Evolutionary conservation across 768 basidiomycete genomes (phyloP), one percentile per base, ranked within the genome.

Genomic region (Thelephora aurantiotincta): DNA sequence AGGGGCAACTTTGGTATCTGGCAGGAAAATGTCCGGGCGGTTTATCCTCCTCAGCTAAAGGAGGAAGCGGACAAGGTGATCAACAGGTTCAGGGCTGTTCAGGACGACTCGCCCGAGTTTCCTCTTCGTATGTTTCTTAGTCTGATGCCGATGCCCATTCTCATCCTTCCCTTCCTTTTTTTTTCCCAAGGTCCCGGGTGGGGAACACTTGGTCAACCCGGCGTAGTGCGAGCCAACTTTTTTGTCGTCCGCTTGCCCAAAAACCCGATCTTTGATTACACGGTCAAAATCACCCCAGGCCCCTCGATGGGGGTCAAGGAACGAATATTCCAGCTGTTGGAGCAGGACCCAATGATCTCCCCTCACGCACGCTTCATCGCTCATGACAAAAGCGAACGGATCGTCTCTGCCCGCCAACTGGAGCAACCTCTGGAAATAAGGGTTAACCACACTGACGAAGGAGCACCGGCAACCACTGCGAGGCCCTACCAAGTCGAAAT

Each of bases 201-300:
- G 51, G 78, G 79, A 7, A 76, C 69, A 0, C 50, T 60, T 2
- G 79, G 79, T 20, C 65, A 46, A 7, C 52, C 66, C 0, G 68
- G 77, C 52, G 70, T 59, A 0, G 59, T 82, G 13, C 69, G 82
- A 1, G 68, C 80, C 18, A 83, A 82, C 56, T 80, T 81, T 61
- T 81, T 80, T 58, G 55, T 76, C 0, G 54, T 82, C 11, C 67
- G 58, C 30, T 54, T 73, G n/a, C 68, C 69, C 1, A 67, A 69
- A 41, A 65, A 66, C 0, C 56, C 26, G 14, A 52, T 78, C 5
- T 77, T 71, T 55, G 78, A 82, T 50, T 83, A 83, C 52, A 58
- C 59, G 16, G 68, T 82, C 33, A 63, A 70, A 18, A 72, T 80
- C 42, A 57, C 59, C 77, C 77, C 0, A 68, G 64, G 47, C 66